Percentiles rank a stretch among this genome's conserved stretches.
phyloP scores from a whole-genome alignment of 495 filamentous ascomycete species.

The Jackrogersella multiformis region DNA sequence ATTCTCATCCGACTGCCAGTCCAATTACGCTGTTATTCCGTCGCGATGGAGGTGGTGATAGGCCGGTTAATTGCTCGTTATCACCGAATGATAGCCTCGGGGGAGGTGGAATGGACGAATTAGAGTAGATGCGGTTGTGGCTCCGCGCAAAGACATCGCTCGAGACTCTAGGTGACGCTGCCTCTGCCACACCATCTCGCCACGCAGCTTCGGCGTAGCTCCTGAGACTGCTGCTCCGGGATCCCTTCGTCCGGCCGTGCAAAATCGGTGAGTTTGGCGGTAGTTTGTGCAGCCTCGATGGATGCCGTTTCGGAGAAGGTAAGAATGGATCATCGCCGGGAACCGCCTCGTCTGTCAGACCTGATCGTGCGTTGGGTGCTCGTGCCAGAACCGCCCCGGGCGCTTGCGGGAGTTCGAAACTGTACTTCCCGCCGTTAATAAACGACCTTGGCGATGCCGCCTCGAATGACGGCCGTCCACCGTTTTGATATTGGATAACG shows the following conservation, averaged over 20 bases:
- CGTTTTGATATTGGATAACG: conserved; percentile 57
- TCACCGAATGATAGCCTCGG: conserved; percentile 52
- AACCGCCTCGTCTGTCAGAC: conserved; percentile 59
- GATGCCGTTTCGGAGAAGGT: conserved; percentile 48
- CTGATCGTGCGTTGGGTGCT: conserved; percentile 58
- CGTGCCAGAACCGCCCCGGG: conserved; percentile 54
- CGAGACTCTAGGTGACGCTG: conserved; percentile 32
- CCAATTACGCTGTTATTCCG: conserved; percentile 52
- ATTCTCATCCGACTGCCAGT: conserved; percentile 54
- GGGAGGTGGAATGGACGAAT: conserved; percentile 54
- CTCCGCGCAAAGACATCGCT: conserved; percentile 17
- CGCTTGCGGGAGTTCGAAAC: conserved; percentile 55
- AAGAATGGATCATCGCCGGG: conserved; percentile 60
- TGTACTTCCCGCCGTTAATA: conserved; percentile 43
- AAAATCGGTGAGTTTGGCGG: conserved; percentile 46
- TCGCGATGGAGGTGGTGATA: conserved; percentile 53
- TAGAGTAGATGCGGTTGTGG: conserved; percentile 53
- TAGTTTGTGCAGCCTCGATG: conserved; percentile 56
- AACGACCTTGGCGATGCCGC: conserved; percentile 50
- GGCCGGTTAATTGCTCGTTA: conserved; percentile 47
- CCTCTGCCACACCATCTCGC: conserved; percentile 35
- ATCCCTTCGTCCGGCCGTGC: conserved; percentile 49
- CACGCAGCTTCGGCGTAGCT: conserved; percentile 49
- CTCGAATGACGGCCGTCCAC: conserved; percentile 47
- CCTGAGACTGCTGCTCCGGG: conserved; percentile 52